Conservation (phyloP, 768 basidiomycete genomes). For the Xerocomellus chrysenteron region DNA sequence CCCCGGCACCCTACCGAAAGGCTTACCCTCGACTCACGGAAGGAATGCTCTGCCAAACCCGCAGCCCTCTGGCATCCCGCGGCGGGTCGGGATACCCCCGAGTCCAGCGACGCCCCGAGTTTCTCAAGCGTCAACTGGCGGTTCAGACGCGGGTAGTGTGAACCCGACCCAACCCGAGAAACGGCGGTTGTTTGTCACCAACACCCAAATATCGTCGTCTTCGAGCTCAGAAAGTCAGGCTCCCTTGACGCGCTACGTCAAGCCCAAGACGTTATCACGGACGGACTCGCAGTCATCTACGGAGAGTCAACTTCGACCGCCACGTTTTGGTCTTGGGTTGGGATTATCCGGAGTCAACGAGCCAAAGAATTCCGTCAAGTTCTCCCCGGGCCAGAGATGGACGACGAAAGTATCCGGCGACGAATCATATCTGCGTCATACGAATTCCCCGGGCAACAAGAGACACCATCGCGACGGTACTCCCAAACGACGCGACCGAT, state of each 20-base stretch:
- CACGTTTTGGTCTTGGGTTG: constrained; percentile 32
- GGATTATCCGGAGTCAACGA: constrained; percentile 20
- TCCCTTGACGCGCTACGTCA: constrained; percentile 11
- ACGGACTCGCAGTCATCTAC: constrained; percentile 23
- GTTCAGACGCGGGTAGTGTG: constrained; percentile 34
- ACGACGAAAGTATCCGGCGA: constrained; percentile 7
- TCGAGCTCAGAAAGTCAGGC: constrained; percentile 42
- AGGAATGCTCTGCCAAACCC: constrained; percentile 4
- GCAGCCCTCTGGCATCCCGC: constrained; percentile 27
- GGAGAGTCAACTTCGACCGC: constrained; percentile 21
- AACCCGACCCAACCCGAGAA: constrained; percentile 26
- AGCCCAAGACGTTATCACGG: constrained; percentile 14
- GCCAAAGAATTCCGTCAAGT: constrained; percentile 9
- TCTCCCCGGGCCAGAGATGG: constrained; percentile 16
- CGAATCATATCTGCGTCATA: constrained; percentile 1
- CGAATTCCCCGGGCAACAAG: constrained; percentile 9
- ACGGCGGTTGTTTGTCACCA: constrained; percentile 46
- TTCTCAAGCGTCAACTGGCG: constrained; percentile 4
- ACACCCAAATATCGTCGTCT: constrained; percentile 43
- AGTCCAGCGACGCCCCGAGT: constrained; percentile 18
- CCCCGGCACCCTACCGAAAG: constrained; percentile 20
- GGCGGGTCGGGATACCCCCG: constrained; percentile 18
- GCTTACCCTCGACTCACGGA: constrained; percentile 2
- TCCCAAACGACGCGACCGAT: constrained; percentile 14
- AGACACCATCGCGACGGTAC: constrained; percentile 6